Base-by-base conservation (phyloP, 345 rosid genomes). In the Acer saccharum region DNA sequence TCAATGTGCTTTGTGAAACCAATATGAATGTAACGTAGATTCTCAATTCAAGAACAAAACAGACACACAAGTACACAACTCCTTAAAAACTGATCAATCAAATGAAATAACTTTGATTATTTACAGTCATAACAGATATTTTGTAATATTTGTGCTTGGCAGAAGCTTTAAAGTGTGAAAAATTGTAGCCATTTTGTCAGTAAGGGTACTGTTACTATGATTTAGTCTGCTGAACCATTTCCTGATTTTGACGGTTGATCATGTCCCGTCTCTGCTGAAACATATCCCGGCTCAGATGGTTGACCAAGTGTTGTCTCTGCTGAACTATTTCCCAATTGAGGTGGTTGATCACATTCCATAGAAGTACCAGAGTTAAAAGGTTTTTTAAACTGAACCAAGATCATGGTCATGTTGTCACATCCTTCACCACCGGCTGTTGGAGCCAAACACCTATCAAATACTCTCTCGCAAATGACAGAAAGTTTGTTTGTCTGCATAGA, bases 351-450 rank as follows among this genome's bases (percentile, higher is more conserved):
- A 9, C 60, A 69, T 10, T 79, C 6, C 0, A 57, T 65, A 29
- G 81, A 60, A 57, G 72, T 29, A 27, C 58, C 21, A 11, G 79
- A 65, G 11, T 39, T 64, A 55, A 57, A 66, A 44, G 86, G 77
- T 72, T 88, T 92, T 88, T 88, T 92, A 79, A 96, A 89, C 77
- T 91, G 98, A 71, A 96, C 89, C 84, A 92, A 76, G 78, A 91
- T 94, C 90, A 96, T 94, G 43, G 99, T 94, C 99, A 96, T 94
- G 78, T 96, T 96, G 84, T 96, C 99, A 57, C 99, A 96, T 79
- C 99, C 99, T 86, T 92, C 97, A 0, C 98, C 98, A 63, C 88
- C 83, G 0, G 89, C 86, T 10, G 93, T 87, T 50, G 99, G 99
- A 62, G 99, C 98, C 89, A 94, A 82, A 82, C 98, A 94, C 85